These are phyloP conservation scores for Combretum micranthum DNA, from an alignment of 345 rosid genomes.

Conservation along the genomic window DNA sequence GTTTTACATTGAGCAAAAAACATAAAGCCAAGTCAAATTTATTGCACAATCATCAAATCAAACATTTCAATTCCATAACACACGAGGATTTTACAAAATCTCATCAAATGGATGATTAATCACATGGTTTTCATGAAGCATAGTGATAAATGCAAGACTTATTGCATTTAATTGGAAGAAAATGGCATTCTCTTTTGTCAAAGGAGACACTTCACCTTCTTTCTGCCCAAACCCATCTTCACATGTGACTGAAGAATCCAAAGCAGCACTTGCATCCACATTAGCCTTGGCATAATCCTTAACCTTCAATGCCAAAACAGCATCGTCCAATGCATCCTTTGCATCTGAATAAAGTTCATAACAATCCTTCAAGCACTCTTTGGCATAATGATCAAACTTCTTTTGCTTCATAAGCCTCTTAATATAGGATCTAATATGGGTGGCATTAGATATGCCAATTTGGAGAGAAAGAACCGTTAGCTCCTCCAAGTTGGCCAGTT, in stretches of 20 bases:
- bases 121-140: constrained; percentile 11
- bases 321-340: constrained; percentile 25
- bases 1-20: no score
- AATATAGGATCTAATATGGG: constrained; percentile 27
- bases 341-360: constrained; percentile 33
- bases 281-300: constrained; percentile 25
- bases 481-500: constrained; percentile 28
- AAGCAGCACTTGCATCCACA: constrained; percentile 36
- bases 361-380: constrained; percentile 42
- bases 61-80: no score
- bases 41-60: no score
- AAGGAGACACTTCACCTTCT: constrained; percentile 34
- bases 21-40: no score
- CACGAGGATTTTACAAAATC: no score
- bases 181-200: constrained; percentile 27
- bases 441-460: constrained; percentile 41
- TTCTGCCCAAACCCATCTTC: constrained; percentile 43
- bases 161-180: constrained; percentile 28
- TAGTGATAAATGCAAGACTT: constrained; percentile 29
- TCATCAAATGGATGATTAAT: no score
- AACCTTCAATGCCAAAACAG: constrained; percentile 24
- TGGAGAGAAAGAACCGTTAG: constrained; percentile 38
- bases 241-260: constrained; percentile 39
- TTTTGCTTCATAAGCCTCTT: constrained; percentile 19
- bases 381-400: constrained; percentile 16